Evolutionary conservation across 2,329 filamentous ascomycete species (phyloP).

Genomic region (Rhinocladiella similis): DNA sequence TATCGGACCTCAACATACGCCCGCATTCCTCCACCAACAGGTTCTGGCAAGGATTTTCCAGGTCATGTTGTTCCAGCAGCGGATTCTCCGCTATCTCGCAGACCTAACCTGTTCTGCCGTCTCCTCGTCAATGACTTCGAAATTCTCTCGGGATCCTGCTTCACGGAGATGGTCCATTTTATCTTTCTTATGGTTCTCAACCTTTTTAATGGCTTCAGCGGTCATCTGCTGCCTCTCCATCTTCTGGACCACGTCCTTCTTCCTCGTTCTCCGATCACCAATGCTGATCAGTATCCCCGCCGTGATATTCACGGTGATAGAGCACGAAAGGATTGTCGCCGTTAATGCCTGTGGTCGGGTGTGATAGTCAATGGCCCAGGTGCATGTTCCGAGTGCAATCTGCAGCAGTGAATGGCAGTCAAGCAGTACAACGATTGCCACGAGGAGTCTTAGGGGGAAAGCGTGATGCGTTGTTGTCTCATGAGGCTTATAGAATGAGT

Average conservation of each 20-base stretch:
- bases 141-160: slow-evolving; percentile 9
- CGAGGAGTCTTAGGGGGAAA: slow-evolving; percentile 71
- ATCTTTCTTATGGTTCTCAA: slow-evolving; percentile 27
- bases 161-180: neutral
- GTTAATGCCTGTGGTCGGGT: slow-evolving; percentile 70
- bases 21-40: no score
- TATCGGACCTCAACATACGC: no score
- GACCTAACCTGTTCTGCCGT: slow-evolving; percentile 14
- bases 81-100: neutral
- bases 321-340: slow-evolving; percentile 76
- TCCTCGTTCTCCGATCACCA: slow-evolving; percentile 74
- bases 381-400: slow-evolving; percentile 74
- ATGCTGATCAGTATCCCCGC: slow-evolving; percentile 75
- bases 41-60: no score
- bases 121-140: slow-evolving; percentile 26
- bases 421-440: slow-evolving; percentile 75
- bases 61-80: no score
- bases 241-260: slow-evolving; percentile 80
- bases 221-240: slow-evolving; percentile 78
- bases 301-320: slow-evolving; percentile 73
- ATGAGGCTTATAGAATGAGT: slow-evolving; percentile 87
- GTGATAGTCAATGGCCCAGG: slow-evolving; percentile 75
- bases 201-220: slow-evolving; percentile 59
- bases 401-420: slow-evolving; percentile 80
- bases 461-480: slow-evolving; percentile 80